Base-by-base conservation (phyloP, 2,329 filamentous ascomycete species). In the Venturia effusa region DNA sequence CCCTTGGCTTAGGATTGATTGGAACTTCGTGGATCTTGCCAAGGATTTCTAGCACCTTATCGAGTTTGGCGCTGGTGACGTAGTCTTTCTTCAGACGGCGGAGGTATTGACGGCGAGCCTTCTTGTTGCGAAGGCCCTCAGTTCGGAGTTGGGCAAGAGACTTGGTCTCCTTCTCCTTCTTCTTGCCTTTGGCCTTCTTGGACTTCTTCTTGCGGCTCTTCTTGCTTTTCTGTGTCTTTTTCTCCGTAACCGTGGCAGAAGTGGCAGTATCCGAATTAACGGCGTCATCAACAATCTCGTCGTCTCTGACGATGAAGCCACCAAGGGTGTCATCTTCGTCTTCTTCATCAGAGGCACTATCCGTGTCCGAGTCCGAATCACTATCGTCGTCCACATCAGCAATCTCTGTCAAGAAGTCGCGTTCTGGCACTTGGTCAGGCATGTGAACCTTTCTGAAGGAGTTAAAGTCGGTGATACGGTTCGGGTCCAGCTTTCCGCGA, bases 391-490 rank as follows among this genome's bases (percentile, higher is more conserved):
- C 68, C 27, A 67, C 68, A 41, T 68, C 66, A 17, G 65, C 63
- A 13, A 69, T 65, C 41, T 69, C 40, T n/a, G 65, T 66, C 8
- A 72, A 71, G 3, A 70, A 70, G 51, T 74, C 71, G 34, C 68
- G 69, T 13, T 72, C 69, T 5, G 77, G 70, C 15, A 77, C 68
- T 17, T 76, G 71, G 61, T 86, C 80, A 13, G 84, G 83, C 75
- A 86, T 85, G 70, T 93, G 83, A 1, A 89, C 84, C 68, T 85
- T 85, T 69, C 86, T 86, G 77, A 96, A 96, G 8, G 85, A 81
- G 6, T 82, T 78, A 70, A 87, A 88, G 66, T 90, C 88, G 64
- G 92, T 92, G 67, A 92, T 83, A 65, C 87, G 87, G 64, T 83
- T 82, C 4, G 85, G 80, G 62, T 89, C 82, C 51, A 94, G 81